phyloP scores from a whole-genome alignment of 371 early-diverging fungal genomes.

The Ordospora pajunii region DNA sequence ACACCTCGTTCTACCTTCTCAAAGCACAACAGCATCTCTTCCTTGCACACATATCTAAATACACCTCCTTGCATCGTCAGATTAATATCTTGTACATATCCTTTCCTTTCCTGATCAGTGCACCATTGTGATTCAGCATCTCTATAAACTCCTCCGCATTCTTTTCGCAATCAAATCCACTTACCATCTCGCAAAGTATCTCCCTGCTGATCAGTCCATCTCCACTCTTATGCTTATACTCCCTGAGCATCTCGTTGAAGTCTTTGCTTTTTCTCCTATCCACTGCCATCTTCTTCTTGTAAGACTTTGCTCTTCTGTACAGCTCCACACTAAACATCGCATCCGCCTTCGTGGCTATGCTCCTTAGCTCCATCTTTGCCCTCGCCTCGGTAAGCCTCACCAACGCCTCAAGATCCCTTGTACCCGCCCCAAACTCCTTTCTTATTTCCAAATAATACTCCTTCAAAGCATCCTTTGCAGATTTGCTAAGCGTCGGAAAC shows the following conservation, averaged over 20 bases:
- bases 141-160: conserved; percentile 32
- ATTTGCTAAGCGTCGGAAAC: conserved; percentile 49
- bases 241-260: conserved; percentile 17
- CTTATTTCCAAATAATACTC: conserved; percentile 38
- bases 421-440: conserved; percentile 25
- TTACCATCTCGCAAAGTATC: conserved; percentile 19
- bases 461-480: conserved; percentile 45
- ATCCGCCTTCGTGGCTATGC: conserved; percentile 45
- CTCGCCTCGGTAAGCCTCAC: conserved; percentile 51
- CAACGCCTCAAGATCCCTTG: conserved; percentile 51
- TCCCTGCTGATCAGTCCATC: neutral
- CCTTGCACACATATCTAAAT: too few relatives aligned
- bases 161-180: neutral
- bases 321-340: conserved; percentile 50
- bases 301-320: conserved; percentile 34
- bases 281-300: neutral
- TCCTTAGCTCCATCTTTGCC: conserved; percentile 53
- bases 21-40: too few relatives aligned
- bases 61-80: neutral
- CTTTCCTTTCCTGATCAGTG: conserved; percentile 43
- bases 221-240: neutral
- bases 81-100: conserved; percentile 35
- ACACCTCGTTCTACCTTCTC: neutral
- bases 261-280: conserved; percentile 21
- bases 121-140: conserved; percentile 44